These are phyloP conservation scores for Abelmoschus esculentus DNA, from an alignment of 345 rosid genomes.

Conservation along the genomic window DNA sequence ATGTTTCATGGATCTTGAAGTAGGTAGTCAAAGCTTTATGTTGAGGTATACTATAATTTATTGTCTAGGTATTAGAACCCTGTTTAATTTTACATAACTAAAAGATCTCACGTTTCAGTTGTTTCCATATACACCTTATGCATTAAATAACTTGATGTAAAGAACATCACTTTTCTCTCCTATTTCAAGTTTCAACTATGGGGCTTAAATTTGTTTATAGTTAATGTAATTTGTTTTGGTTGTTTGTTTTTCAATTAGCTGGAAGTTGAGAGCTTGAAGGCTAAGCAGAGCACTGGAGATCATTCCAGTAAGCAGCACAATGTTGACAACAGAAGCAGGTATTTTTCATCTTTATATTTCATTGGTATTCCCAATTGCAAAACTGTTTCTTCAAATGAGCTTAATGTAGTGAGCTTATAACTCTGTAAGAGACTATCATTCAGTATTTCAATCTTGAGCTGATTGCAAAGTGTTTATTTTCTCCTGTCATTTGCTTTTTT, in stretches of 20 bases:
- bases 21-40: not conserved
- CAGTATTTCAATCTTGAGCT: not conserved
- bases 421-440: not conserved
- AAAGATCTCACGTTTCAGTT: not conserved
- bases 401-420: not conserved
- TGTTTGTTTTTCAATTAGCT: constrained; percentile 33
- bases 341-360: constrained; percentile 10
- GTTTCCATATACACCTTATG: not conserved
- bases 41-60: not conserved
- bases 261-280: constrained; percentile 58
- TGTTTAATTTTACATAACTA: not conserved
- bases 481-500: not conserved
- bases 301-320: constrained; percentile 26
- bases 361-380: not conserved
- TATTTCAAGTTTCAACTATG: not conserved
- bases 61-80: not conserved
- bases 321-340: constrained; percentile 41
- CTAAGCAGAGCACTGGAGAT: constrained; percentile 37
- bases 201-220: constrained; percentile 1
- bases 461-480: not conserved
- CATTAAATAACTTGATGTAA: not conserved
- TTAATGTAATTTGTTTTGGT: constrained; percentile 15
- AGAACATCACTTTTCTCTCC: not conserved
- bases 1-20: not conserved
- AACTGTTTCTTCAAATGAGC: not conserved